Evolutionary conservation across 2,329 filamentous ascomycete genomes (phyloP), one percentile per base, ranked within the genome.

Genomic region (Colletotrichum tanaceti): DNA sequence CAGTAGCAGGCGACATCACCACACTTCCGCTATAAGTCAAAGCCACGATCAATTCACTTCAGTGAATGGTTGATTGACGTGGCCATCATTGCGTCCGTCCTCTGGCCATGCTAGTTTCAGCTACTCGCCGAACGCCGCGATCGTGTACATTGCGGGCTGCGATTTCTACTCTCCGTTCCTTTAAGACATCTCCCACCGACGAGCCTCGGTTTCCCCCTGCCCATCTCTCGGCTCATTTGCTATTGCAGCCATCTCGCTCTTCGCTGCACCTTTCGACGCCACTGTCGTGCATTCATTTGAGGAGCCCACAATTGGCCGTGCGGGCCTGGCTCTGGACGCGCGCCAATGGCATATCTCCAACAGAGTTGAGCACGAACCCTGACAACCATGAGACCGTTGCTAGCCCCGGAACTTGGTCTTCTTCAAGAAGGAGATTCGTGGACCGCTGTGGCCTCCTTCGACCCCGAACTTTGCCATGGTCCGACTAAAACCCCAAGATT

Each of bases 341-440:
- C 55, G 24, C 55, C 41, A 58, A 58, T 58, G 54, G 18, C 18
- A 35, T 41, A 20, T 32, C 13, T 38, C 43, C n/a, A 46, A n/a
- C 20, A 46, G 28, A 20, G 18, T 22, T 41, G 35, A 41, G 18
- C 1, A 6, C 32, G 20, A 14, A 38, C 53, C 13, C 20, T 16
- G 22, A 28, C 20, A 41, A 39, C 38, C 38, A 18, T 52, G 22
- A 18, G 14, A 52, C 24, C 47, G 22, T 18, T 50, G 47, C 53
- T 55, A 55, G 53, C 11, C 55, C 41, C 55, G 28, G 55, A 22
- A 35, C 6, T 35, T 14, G 6, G 28, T 43, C n/a, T 28, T 32
- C 28, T 58, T 54, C 35, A 35, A 54, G 52, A 54, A 54, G n/a
- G 20, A 24, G 35, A 54, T 54, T 54, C 35, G 32, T 54, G 52